These are phyloP conservation scores for Oemleria cerasiformis DNA, from an alignment of 306 rosid species.

Conservation along the genomic window DNA sequence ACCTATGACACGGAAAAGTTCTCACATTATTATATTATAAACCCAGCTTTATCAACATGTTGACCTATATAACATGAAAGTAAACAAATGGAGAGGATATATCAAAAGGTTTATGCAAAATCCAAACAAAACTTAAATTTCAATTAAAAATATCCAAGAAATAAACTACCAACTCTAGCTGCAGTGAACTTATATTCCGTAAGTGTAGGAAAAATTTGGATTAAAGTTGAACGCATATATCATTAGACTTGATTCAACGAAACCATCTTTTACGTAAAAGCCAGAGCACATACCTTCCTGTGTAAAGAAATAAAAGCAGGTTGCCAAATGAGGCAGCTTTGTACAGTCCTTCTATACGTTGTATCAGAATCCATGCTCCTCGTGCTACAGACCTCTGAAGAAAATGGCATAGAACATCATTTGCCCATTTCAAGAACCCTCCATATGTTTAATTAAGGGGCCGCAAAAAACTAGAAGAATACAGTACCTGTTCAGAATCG, in stretches of 20 bases:
- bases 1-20: conserved; percentile 2
- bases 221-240: not conserved
- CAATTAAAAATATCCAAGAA: not conserved
- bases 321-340: conserved; percentile 97
- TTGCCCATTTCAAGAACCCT: conserved; percentile 13
- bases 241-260: conserved; percentile 7
- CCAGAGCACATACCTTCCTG: conserved; percentile 62
- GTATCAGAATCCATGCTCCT: conserved; percentile 71
- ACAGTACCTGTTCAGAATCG: conserved; percentile 90
- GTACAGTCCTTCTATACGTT: conserved; percentile 82
- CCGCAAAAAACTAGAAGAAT: not conserved
- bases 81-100: conserved; percentile 3
- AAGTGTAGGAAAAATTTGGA: not conserved
- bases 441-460: conserved; percentile 3
- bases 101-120: not conserved
- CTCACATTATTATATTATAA: conserved; percentile 15
- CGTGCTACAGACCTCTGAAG: conserved; percentile 83
- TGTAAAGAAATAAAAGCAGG: conserved; percentile 91
- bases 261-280: conserved; percentile 1
- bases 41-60: conserved; percentile 13
- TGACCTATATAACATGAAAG: conserved; percentile 10
- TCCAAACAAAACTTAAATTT: not conserved
- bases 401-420: conserved; percentile 23
- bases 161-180: not conserved
- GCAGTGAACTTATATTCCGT: not conserved